Conservation (phyloP, 2,329 filamentous ascomycete species). For the Chrysosporium queenslandicum region DNA sequence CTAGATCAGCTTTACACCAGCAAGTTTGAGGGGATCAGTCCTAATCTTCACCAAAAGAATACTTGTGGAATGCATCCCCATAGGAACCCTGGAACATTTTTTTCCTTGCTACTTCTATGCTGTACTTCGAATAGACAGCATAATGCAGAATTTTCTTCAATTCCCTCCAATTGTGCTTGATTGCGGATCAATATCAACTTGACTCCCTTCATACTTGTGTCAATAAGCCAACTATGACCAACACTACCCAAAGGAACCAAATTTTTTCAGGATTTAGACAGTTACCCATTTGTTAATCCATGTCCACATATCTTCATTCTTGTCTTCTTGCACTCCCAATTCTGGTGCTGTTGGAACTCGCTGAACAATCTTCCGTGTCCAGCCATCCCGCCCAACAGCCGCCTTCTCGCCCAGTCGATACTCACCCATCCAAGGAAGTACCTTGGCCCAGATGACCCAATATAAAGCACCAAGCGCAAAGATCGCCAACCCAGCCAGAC, state of each 20-base stretch:
- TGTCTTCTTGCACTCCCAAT: neutral
- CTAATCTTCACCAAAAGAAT: conserved; percentile 16
- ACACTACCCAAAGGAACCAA: neutral
- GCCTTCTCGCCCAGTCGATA: conserved; percentile 49
- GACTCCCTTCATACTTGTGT: neutral
- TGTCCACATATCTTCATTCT: conserved; percentile 2
- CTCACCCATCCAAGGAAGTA: conserved; percentile 36
- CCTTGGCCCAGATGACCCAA: conserved; percentile 43
- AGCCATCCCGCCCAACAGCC: conserved; percentile 51
- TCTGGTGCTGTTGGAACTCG: conserved; percentile 29
- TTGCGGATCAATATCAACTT: neutral
- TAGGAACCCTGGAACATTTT: conserved; percentile 37
- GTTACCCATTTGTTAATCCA: neutral
- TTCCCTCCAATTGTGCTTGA: neutral
- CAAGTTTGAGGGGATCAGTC: conserved; percentile 41
- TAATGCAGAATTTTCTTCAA: neutral
- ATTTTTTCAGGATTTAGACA: neutral
- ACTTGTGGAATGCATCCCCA: conserved; percentile 36
- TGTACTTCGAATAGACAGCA: conserved; percentile 7
- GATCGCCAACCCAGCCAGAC: conserved; percentile 43
- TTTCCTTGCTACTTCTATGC: neutral
- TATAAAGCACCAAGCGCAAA: conserved; percentile 44
- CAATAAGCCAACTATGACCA: neutral
- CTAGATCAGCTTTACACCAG: conserved; percentile 32
- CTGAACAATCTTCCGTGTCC: conserved; percentile 50